phyloP scores from a whole-genome alignment of 192 early-diverging fungal genomes.

The Lunasporangiospora selenospora region DNA sequence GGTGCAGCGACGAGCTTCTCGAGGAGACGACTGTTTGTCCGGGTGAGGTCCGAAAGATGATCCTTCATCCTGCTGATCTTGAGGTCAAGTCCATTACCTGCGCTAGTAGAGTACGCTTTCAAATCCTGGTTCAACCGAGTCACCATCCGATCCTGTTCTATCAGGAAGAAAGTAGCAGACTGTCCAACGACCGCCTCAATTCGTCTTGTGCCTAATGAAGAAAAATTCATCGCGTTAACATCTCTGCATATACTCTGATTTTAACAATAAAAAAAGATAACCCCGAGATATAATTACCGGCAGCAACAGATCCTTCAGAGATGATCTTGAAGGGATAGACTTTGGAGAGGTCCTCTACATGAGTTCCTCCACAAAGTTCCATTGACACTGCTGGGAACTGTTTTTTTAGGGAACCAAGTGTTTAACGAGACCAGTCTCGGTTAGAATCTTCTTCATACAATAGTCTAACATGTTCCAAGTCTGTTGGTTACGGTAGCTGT shows the following conservation, averaged over 20 bases:
- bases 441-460: not conserved
- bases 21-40: conserved; percentile 35
- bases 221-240: not conserved
- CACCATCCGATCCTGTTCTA: conserved; percentile 52
- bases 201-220: conserved; percentile 56
- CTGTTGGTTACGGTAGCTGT: too few relatives aligned
- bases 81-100: conserved; percentile 40
- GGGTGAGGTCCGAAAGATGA: conserved; percentile 49
- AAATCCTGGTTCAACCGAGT: conserved; percentile 45
- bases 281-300: conserved; percentile 43
- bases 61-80: conserved; percentile 54
- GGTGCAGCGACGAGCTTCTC: conserved; percentile 52
- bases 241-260: not conserved
- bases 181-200: conserved; percentile 65
- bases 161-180: conserved; percentile 50
- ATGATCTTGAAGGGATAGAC: conserved; percentile 65
- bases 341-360: conserved; percentile 54
- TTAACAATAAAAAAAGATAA: not conserved
- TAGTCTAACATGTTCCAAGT: not conserved
- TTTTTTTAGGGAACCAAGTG: too few relatives aligned
- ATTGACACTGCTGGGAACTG: conserved; percentile 54
- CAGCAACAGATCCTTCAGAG: conserved; percentile 61
- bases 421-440: too few relatives aligned
- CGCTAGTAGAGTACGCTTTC: conserved; percentile 37
- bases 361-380: conserved; percentile 66